A percentile compares a stretch with the other conserved stretches of the same genome.
These are phyloP conservation scores for Hirsutella thompsonii DNA, from an alignment of 2,329 filamentous ascomycete genomes.

Conservation along the genomic window DNA sequence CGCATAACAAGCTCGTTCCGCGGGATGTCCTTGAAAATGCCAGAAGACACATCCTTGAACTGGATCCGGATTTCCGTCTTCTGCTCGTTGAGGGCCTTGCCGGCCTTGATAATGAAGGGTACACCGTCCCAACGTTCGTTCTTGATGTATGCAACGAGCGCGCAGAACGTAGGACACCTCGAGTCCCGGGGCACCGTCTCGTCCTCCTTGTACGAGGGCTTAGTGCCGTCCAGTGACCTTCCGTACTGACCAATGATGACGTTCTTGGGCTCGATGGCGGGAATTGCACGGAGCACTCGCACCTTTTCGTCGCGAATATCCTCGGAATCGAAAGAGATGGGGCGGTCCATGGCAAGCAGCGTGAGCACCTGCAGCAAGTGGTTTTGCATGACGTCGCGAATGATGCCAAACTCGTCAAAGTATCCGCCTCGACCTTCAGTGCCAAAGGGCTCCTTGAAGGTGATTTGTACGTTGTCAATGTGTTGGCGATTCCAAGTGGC, in stretches of 20 bases:
- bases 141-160: conserved; percentile 96
- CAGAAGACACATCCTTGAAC: conserved; percentile 98
- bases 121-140: conserved; percentile 99
- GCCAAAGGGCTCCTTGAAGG: conserved; percentile 98
- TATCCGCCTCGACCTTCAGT: conserved; percentile 96
- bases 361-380: conserved; percentile 94
- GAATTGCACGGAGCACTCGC: conserved; percentile 84
- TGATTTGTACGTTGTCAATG: conserved; percentile 98
- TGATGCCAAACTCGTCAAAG: conserved; percentile 98
- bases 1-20: conserved; percentile 98
- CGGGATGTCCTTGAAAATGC: conserved; percentile 99
- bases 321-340: conserved; percentile 94
- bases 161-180: conserved; percentile 94
- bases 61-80: conserved; percentile 99
- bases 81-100: conserved; percentile 97
- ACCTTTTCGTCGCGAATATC: conserved; percentile 99
- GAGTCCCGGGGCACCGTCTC: conserved; percentile 97
- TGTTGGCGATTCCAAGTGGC: conserved; percentile 98
- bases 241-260: conserved; percentile 99
- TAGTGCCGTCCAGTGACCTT: conserved; percentile 87
- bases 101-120: conserved; percentile 98
- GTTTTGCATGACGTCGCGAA: conserved; percentile 99
- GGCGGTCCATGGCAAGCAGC: conserved; percentile 92
- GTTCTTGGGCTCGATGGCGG: conserved; percentile 95
- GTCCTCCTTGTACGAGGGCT: conserved; percentile 97